phyloP scores from a whole-genome alignment of 768 basidiomycete genomes.

The Naganishia vishniacii region DNA sequence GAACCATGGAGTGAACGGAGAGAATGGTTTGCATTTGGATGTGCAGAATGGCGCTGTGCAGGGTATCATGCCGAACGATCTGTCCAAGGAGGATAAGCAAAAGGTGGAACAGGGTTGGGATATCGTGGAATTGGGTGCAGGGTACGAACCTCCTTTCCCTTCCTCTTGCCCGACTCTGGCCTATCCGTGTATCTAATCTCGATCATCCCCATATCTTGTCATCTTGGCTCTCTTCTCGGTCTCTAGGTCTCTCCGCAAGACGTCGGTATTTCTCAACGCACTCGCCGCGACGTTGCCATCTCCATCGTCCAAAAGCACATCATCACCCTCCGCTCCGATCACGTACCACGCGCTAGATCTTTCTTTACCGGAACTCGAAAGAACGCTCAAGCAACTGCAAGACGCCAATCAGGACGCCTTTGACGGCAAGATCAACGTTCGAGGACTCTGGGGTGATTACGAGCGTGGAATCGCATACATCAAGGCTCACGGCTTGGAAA shows the following conservation, averaged over 20 bases:
- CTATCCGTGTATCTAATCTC: conserved; percentile 9
- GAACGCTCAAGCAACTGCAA: conserved; percentile 66
- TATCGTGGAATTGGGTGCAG: conserved; percentile 87
- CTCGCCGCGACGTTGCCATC: conserved; percentile 53
- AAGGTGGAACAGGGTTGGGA: conserved; percentile 47
- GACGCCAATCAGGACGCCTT: conserved; percentile 57
- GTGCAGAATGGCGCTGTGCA: not conserved
- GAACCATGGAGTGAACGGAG: conserved; percentile 51
- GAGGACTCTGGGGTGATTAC: conserved; percentile 87
- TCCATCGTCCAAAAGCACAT: conserved; percentile 27
- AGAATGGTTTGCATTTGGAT: conserved; percentile 37
- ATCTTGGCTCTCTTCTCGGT: not conserved
- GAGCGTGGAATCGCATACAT: conserved; percentile 80
- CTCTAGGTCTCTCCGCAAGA: conserved; percentile 75
- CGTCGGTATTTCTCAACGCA: conserved; percentile 71
- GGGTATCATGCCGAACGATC: not conserved
- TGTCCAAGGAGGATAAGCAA: conserved; percentile 6
- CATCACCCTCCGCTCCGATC: conserved; percentile 54
- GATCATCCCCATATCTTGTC: conserved; percentile 10
- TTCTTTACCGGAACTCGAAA: conserved; percentile 74
- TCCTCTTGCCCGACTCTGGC: not conserved
- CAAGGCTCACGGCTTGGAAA: conserved; percentile 58
- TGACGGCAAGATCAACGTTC: conserved; percentile 66
- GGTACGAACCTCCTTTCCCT: conserved; percentile 57
- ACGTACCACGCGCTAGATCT: conserved; percentile 91